Conservation (phyloP, 2,329 filamentous ascomycete species). For the Fusarium poae region DNA sequence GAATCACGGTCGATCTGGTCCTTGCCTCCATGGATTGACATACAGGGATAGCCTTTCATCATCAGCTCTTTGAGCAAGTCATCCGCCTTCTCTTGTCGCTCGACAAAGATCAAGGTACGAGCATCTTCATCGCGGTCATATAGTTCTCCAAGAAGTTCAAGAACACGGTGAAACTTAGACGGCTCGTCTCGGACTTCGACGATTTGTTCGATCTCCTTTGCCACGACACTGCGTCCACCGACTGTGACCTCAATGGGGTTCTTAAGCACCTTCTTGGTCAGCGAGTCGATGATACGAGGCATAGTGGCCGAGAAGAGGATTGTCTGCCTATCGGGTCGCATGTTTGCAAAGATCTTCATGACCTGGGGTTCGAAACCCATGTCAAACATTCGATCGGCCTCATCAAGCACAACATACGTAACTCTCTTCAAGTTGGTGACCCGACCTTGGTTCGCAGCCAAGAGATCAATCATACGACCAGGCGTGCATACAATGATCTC, state of each 20-base stretch:
- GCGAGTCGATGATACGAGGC: slow-evolving; percentile 89
- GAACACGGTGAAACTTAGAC: slow-evolving; percentile 84
- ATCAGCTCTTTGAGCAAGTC: slow-evolving; percentile 81
- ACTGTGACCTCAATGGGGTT: slow-evolving; percentile 93
- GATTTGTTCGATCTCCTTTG: slow-evolving; percentile 91
- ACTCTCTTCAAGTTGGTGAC: slow-evolving; percentile 92
- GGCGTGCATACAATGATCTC: slow-evolving; percentile 97
- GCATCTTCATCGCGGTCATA: slow-evolving; percentile 91
- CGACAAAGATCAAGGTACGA: slow-evolving; percentile 90
- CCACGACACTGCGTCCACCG: slow-evolving; percentile 87
- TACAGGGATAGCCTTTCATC: slow-evolving; percentile 88
- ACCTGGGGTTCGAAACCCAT: slow-evolving; percentile 99
- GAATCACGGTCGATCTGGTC: slow-evolving; percentile 94
- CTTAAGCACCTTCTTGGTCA: slow-evolving; percentile 88
- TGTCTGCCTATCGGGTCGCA: slow-evolving; percentile 92
- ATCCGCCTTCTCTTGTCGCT: slow-evolving; percentile 91
- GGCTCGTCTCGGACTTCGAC: slow-evolving; percentile 88
- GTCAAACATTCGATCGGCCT: slow-evolving; percentile 99
- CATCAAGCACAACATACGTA: slow-evolving; percentile 94
- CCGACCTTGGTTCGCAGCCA: slow-evolving; percentile 92
- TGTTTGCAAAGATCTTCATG: slow-evolving; percentile 93
- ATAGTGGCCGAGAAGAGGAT: slow-evolving; percentile 98
- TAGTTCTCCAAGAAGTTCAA: slow-evolving; percentile 88
- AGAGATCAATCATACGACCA: slow-evolving; percentile 93
- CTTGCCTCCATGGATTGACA: slow-evolving; percentile 94